A percentile compares a stretch with the other conserved stretches of the same genome.
phyloP scores from a whole-genome alignment of 208 protist species.

The Wallacemonas sp. region DNA sequence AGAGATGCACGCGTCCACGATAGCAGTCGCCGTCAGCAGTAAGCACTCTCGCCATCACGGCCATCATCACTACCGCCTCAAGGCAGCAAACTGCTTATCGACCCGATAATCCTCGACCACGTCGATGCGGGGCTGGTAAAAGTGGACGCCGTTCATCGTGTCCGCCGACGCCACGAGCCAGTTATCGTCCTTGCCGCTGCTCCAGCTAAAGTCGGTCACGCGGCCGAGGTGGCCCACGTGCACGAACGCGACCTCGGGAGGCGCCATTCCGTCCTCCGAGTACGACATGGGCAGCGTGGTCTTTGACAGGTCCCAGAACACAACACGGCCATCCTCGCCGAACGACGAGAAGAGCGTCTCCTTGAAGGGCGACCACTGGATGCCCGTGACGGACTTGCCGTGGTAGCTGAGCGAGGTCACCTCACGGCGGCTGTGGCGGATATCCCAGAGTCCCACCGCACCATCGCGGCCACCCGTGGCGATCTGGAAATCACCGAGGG shows the following conservation, averaged over 20 bases:
- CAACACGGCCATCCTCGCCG: constrained; percentile 55
- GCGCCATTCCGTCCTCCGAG: constrained; percentile 47
- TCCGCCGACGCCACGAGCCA: constrained; percentile 94
- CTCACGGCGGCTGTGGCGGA: constrained; percentile 30
- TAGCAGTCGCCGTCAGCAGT: no score
- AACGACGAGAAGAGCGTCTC: constrained; percentile 46
- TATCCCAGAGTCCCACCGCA: constrained; percentile 50
- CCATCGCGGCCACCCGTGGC: constrained; percentile 45
- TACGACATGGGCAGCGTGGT: constrained; percentile 36
- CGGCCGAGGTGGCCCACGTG: constrained; percentile 96
- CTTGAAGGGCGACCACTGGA: constrained; percentile 60
- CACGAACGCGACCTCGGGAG: constrained; percentile 89
- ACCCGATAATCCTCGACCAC: constrained; percentile 47
- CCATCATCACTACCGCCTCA: constrained; percentile 9
- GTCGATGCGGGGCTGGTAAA: constrained; percentile 48
- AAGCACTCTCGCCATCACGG: no score
- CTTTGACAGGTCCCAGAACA: constrained; percentile 54
- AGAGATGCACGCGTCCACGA: no score
- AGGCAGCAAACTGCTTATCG: constrained; percentile 13
- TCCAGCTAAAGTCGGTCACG: constrained; percentile 94
- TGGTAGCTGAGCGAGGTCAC: constrained; percentile 44
- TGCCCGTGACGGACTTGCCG: constrained; percentile 37
- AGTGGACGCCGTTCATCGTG: constrained; percentile 96
- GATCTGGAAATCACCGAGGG: constrained; percentile 47
- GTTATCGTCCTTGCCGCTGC: constrained; percentile 71